phyloP scores from a whole-genome alignment of 805 yeast species.

The Yueomyces sinensis region DNA sequence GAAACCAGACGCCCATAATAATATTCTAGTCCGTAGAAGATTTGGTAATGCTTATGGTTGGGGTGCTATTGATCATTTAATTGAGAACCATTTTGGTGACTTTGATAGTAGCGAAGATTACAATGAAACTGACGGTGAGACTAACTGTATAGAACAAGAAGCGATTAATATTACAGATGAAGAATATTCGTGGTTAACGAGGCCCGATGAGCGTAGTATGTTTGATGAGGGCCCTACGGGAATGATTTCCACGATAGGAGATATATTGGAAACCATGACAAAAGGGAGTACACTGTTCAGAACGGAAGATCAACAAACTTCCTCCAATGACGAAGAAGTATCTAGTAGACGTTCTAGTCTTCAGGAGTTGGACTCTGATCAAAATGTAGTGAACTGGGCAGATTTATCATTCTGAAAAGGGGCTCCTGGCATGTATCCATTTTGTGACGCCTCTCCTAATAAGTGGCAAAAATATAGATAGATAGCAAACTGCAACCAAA shows the following conservation, averaged over 20 bases:
- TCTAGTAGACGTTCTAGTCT: too few relatives aligned
- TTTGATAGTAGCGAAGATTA: slow-evolving; percentile 28
- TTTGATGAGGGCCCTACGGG: slow-evolving; percentile 62
- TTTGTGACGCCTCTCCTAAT: too few relatives aligned
- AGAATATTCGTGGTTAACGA: slow-evolving; percentile 35
- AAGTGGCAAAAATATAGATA: too few relatives aligned
- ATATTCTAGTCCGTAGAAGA: slow-evolving; percentile 74
- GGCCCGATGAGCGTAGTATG: slow-evolving; percentile 17
- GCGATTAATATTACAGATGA: slow-evolving; percentile 3
- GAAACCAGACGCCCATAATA: slow-evolving; percentile 91
- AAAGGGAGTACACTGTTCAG: slow-evolving; percentile 3
- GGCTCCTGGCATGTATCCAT: too few relatives aligned
- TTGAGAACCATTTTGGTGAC: slow-evolving; percentile 42
- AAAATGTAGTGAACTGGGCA: neutral
- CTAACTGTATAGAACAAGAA: slow-evolving; percentile 1
- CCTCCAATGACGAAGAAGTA: too few relatives aligned
- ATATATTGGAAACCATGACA: slow-evolving; percentile 35
- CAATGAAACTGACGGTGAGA: neutral
- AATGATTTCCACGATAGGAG: slow-evolving; percentile 49
- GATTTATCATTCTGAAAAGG: neutral
- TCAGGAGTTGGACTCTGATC: too few relatives aligned
- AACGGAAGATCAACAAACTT: too few relatives aligned
- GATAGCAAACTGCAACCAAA: too few relatives aligned
- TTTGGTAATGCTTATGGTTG: slow-evolving; percentile 85
- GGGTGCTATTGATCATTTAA: slow-evolving; percentile 60